A percentile compares a stretch with the other conserved stretches of the same genome.
phyloP scores from a whole-genome alignment of 2,329 filamentous ascomycete genomes.

The Botrytis cinerea region DNA sequence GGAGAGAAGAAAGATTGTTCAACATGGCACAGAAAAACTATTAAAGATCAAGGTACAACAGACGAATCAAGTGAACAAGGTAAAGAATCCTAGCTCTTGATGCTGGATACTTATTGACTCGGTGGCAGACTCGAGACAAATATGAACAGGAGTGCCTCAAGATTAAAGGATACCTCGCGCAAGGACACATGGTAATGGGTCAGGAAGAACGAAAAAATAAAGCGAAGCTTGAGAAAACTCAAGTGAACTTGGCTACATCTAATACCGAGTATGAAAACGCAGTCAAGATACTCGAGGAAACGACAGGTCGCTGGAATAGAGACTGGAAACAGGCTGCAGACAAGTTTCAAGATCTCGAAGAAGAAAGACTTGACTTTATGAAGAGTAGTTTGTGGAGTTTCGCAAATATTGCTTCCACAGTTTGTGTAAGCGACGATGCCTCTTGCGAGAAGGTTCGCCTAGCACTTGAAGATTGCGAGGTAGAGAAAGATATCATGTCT shows the following conservation, averaged over 20 bases:
- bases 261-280: constrained; percentile 93
- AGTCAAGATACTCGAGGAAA: constrained; percentile 91
- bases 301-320: constrained; percentile 91
- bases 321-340: constrained; percentile 98
- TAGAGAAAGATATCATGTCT: constrained; percentile 85
- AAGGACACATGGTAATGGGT: constrained; percentile 99
- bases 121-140: constrained; percentile 73
- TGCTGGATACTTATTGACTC: constrained; percentile 30
- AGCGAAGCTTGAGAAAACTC: constrained; percentile 96
- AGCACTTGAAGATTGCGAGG: constrained; percentile 91
- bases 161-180: constrained; percentile 97
- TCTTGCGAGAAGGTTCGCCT: constrained; percentile 96
- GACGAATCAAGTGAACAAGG: constrained; percentile 88
- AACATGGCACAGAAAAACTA: constrained; percentile 89
- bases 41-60: constrained; percentile 93
- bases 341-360: constrained; percentile 98
- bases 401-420: constrained; percentile 94
- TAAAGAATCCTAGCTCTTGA: constrained; percentile 43
- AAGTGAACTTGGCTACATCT: constrained; percentile 87
- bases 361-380: constrained; percentile 93
- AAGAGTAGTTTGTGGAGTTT: constrained; percentile 99
- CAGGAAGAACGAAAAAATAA: constrained; percentile 99
- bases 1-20: constrained; percentile 93
- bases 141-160: constrained; percentile 98
- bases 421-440: constrained; percentile 95